A percentile compares a stretch with the other conserved stretches of the same genome.
These are phyloP conservation scores for Endocalyx cinctus DNA, from an alignment of 2,329 filamentous ascomycete species.

Conservation along the genomic window DNA sequence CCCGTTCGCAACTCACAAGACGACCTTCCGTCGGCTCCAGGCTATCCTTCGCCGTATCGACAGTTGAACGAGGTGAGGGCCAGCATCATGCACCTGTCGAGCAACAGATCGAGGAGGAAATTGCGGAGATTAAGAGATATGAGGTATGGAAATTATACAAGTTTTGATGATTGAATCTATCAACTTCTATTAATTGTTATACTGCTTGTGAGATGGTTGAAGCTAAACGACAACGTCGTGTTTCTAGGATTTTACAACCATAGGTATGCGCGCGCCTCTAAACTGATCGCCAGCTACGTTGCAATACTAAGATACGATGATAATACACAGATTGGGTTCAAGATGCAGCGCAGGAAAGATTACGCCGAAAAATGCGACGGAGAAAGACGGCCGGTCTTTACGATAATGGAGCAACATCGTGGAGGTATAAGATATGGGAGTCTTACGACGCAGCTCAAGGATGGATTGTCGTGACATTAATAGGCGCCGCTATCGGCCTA, in stretches of 20 bases:
- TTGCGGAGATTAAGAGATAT: conserved; percentile 96
- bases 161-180: too few species aligned
- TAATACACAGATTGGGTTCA: conserved; percentile 84
- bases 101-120: conserved; percentile 83
- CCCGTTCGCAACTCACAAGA: conserved; percentile 35
- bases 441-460: conserved; percentile 95
- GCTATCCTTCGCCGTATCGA: conserved; percentile 63
- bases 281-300: conserved; percentile 4
- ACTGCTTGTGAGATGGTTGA: neutral
- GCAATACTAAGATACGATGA: conserved; percentile 30
- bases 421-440: conserved; percentile 76
- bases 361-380: conserved; percentile 71
- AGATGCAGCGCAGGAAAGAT: conserved; percentile 86
- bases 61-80: conserved; percentile 57
- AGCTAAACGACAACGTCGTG: conserved; percentile 5
- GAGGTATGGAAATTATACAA: conserved; percentile 51
- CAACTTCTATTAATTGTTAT: too few species aligned
- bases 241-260: conserved; percentile 82
- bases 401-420: conserved; percentile 65
- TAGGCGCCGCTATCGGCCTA: conserved; percentile 85
- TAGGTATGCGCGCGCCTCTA: conserved; percentile 49
- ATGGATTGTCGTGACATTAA: conserved; percentile 95
- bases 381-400: conserved; percentile 69
- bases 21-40: conserved; percentile 59
- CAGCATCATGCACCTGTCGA: conserved; percentile 50